phyloP scores from a whole-genome alignment of 2,329 filamentous ascomycete genomes.

The Fonsecaea monophora region DNA sequence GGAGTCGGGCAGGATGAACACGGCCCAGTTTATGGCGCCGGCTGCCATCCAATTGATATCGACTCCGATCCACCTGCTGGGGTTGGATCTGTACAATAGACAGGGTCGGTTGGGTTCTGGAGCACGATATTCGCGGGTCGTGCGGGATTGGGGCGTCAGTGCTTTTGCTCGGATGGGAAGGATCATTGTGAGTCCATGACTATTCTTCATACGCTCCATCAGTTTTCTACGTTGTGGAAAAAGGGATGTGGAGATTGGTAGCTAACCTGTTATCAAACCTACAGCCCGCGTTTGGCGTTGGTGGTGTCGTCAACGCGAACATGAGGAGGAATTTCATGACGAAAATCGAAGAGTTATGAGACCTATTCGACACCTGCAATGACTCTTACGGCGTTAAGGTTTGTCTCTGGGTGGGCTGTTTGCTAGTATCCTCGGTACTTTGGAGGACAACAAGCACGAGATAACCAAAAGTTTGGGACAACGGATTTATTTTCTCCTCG shows the following conservation, averaged over 20 bases:
- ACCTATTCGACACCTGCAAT: not conserved
- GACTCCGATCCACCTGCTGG: conserved; percentile 82
- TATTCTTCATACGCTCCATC: not conserved
- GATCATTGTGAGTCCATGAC: conserved; percentile 54
- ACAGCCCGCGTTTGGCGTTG: conserved; percentile 80
- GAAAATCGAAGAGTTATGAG: conserved; percentile 25
- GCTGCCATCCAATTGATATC: conserved; percentile 77
- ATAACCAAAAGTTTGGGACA: not conserved
- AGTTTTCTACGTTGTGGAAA: not conserved
- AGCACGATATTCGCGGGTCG: conserved; percentile 68
- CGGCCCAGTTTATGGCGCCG: conserved; percentile 80
- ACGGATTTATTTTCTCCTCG: not conserved
- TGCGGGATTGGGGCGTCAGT: conserved; percentile 76
- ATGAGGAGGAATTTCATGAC: conserved; percentile 39
- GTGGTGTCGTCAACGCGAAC: conserved; percentile 77
- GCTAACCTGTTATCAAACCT: conserved; percentile 49
- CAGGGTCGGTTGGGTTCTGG: conserved; percentile 53
- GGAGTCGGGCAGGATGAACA: conserved; percentile 38
- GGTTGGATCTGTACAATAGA: conserved; percentile 83
- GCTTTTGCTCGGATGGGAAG: conserved; percentile 76
- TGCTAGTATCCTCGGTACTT: not conserved
- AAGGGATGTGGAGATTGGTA: not conserved
- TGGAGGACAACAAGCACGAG: not conserved
- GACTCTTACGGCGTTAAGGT: not conserved
- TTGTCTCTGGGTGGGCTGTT: not conserved